These are phyloP conservation scores for Pseudocercospora macadamiae DNA, from an alignment of 2,329 filamentous ascomycete genomes.

Conservation along the genomic window DNA sequence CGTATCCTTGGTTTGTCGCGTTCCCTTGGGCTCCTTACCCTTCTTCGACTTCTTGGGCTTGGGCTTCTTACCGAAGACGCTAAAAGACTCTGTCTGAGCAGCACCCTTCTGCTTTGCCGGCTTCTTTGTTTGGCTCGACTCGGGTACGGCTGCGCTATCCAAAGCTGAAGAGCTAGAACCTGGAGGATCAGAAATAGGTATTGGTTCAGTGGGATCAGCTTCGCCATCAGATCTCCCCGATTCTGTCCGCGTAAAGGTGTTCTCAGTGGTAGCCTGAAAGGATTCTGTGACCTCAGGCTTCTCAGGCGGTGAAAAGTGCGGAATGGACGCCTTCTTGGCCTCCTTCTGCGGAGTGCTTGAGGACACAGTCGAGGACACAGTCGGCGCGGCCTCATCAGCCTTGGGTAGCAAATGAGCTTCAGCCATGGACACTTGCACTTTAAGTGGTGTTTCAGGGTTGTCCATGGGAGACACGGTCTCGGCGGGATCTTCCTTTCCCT, in stretches of 20 bases:
- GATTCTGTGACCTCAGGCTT: slow-evolving; percentile 17
- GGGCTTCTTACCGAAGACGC: slow-evolving; percentile 33
- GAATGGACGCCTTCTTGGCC: slow-evolving; percentile 19
- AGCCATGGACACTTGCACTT: neutral
- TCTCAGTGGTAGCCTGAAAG: neutral
- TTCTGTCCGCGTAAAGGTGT: neutral
- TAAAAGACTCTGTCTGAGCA: slow-evolving; percentile 40
- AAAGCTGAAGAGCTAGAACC: slow-evolving; percentile 17
- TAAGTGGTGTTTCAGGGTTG: neutral
- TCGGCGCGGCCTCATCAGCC: neutral
- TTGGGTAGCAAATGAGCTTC: neutral
- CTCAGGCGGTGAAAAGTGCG: slow-evolving; percentile 8
- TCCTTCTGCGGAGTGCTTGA: slow-evolving; percentile 11
- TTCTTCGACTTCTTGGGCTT: slow-evolving; percentile 25
- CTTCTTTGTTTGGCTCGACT: slow-evolving; percentile 20
- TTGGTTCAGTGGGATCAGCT: neutral
- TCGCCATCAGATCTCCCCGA: neutral
- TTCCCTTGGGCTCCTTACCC: neutral
- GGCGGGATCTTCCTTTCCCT: neutral
- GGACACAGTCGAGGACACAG: neutral
- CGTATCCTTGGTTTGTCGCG: too few species aligned
- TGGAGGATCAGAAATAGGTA: neutral
- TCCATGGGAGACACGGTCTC: neutral
- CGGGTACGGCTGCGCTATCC: slow-evolving; percentile 25
- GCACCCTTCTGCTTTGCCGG: slow-evolving; percentile 37